Base-by-base conservation (phyloP, 345 rosid species). In the Mercurialis annua region DNA sequence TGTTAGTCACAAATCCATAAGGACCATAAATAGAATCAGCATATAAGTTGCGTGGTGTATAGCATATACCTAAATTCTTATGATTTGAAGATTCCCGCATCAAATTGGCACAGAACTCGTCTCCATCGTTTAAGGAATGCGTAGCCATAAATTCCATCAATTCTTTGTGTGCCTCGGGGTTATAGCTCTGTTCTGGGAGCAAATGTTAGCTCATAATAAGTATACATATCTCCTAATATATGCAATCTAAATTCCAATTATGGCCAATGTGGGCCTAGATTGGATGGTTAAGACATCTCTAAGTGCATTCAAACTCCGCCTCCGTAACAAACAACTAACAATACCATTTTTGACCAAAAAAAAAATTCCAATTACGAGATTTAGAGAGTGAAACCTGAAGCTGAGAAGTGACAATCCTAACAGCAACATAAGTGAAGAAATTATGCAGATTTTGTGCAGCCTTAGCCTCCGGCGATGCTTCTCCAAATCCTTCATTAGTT, bases 401-500 rank as follows among this genome's bases (percentile, higher is more conserved):
- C 82, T 92, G 98, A 31, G 98, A 82, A 59, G 77, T 43, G 66
- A 92, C 86, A 34, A 92, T 90, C 76, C 78, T 78, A 71, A 92
- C 90, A 5, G 98, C 97, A 67, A 86, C 56, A 44, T 83, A 82
- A 57, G 81, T 90, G 80, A 90, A 90, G 79, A 86, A 90, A 73
- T 90, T 71, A 74, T 92, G 92, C 55, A 88, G 86, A 73, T 92
- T 86, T 23, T 76, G 80, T 6, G 90, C 85, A 29, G 90, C 91
- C 63, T 92, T 88, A 26, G 81, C 81, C 72, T 92, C 98, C n/a
- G 98, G 97, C 27, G 98, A 92, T 40, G 85, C 96, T 72, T 86
- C 95, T 68, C 92, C 95, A 70, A 85, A 90, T 21, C 98, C 95
- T 88, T 42, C 60, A 67, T 12, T 1, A n/a, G n/a, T n/a, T 43